These are phyloP conservation scores for Cornus controversa DNA, from an alignment of 148 eudicot species.

Conservation along the genomic window DNA sequence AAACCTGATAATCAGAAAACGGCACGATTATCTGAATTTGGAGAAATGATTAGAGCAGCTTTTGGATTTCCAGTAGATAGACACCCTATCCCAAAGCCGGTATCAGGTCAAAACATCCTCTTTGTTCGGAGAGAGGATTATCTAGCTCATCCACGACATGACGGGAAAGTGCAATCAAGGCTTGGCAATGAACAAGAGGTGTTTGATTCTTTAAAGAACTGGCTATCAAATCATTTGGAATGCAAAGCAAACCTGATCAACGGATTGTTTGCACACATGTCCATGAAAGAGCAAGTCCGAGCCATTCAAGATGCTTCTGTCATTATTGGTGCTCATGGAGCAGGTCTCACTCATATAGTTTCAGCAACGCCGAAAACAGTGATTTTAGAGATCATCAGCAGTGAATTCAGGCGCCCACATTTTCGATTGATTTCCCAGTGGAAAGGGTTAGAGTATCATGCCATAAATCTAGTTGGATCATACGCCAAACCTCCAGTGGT, in stretches of 20 bases:
- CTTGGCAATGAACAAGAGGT: slow-evolving; percentile 87
- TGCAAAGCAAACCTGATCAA: slow-evolving; percentile 72
- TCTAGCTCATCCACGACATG: slow-evolving; percentile 92
- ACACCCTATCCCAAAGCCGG: slow-evolving; percentile 43
- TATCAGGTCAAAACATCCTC: slow-evolving; percentile 56
- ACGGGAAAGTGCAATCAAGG: slow-evolving; percentile 82
- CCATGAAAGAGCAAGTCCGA: slow-evolving; percentile 88
- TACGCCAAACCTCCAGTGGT: slow-evolving; percentile 67
- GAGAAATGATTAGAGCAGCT: slow-evolving; percentile 91
- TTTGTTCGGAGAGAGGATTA: slow-evolving; percentile 95
- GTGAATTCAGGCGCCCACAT: slow-evolving; percentile 83
- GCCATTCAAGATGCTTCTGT: slow-evolving; percentile 92
- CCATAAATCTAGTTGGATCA: slow-evolving; percentile 63
- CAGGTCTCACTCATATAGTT: slow-evolving; percentile 96
- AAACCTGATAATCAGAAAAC: slow-evolving; percentile 71
- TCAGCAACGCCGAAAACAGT: slow-evolving; percentile 69
- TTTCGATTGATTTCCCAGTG: slow-evolving; percentile 71
- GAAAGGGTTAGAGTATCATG: slow-evolving; percentile 89
- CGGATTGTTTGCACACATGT: slow-evolving; percentile 88
- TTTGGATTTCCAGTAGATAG: slow-evolving; percentile 67
- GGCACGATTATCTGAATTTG: slow-evolving; percentile 85
- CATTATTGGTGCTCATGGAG: slow-evolving; percentile 95
- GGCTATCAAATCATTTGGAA: slow-evolving; percentile 50
- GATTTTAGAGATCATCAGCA: slow-evolving; percentile 77
- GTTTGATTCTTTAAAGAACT: slow-evolving; percentile 57